Base-by-base conservation (phyloP, 495 filamentous ascomycete genomes). In the Penicillium herquei region DNA sequence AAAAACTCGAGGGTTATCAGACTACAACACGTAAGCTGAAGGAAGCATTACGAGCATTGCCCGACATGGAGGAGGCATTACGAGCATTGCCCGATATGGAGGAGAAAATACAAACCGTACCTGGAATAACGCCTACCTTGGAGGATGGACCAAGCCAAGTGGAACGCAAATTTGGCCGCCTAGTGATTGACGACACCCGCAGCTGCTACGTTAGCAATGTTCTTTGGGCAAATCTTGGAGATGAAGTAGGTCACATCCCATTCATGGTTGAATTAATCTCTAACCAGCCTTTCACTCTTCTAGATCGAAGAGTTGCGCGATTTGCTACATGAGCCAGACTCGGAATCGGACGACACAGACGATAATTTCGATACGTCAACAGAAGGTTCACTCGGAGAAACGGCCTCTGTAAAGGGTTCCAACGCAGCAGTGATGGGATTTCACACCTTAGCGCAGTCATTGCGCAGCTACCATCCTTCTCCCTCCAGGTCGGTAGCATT, bases 161-260 rank as follows among this genome's bases (percentile, higher is more conserved):
- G 2, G 51, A 54, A 12, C 35, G 50, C 9, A 50, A 50, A 45
- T 81, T 90, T 57, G 90, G 90, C 21, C 78, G 88, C 47, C 65
- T 95, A 49, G 83, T 90, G 6, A 72, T 93, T 35, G 86, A 86
- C 51, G 86, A 91, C 43, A 84, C 84, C 6, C 82, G 80, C 55
- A 86, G 81, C 51, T 75, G 86, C 55, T 93, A 93, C 69, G 84
- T 93, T 58, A 89, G 86, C 63, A 89, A 83, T 63, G 84, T 81
- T 11, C 87, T 92, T 51, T 93, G 88, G 90, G 83, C 84, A 16
- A 86, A 77, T 41, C 72, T 93, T 40, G 85, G 81, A 46, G 86
- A 89, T 52, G 90, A 94, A 77, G 88, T 87, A 62, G 51, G 63
- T 26, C 21, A 2, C 21, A 4, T 4, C 21, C 1, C 1, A 26